These are phyloP conservation scores for Babesia ovata DNA, from an alignment of 169 alveolate genomes.

Conservation along the genomic window DNA sequence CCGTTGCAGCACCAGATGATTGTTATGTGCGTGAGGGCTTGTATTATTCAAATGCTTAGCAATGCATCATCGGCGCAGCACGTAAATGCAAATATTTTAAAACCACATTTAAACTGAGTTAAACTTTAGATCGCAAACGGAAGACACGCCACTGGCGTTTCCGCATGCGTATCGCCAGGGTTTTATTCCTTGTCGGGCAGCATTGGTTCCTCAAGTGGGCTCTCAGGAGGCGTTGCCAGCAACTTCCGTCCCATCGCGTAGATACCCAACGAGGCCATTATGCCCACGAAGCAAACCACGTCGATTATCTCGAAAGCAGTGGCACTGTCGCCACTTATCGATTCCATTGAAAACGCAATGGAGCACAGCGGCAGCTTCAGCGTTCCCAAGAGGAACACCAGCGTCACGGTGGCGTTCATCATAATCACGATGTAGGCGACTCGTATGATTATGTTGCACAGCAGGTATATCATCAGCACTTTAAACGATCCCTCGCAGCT, in stretches of 20 bases:
- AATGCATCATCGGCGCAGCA: too few species aligned
- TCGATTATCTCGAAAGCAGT: conserved; percentile 41
- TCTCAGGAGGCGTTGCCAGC: conserved; percentile 10
- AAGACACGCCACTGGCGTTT: conserved; percentile 6
- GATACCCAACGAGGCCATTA: conserved; percentile 39
- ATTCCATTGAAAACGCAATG: conserved; percentile 60
- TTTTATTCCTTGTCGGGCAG: conserved; percentile 29
- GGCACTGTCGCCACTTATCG: conserved; percentile 65
- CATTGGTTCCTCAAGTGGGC: conserved; percentile 55
- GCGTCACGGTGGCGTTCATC: conserved; percentile 67
- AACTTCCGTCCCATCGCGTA: conserved; percentile 59
- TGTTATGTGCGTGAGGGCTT: too few species aligned
- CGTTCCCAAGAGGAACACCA: conserved; percentile 57
- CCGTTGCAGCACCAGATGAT: too few species aligned
- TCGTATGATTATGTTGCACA: conserved; percentile 52
- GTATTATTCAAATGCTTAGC: too few species aligned
- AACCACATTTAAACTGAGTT: too few species aligned
- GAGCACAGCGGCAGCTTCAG: conserved; percentile 68
- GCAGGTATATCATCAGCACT: conserved; percentile 30
- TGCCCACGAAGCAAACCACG: conserved; percentile 60
- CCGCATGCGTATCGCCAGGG: conserved; percentile 1
- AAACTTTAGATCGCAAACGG: not conserved
- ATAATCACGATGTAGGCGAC: conserved; percentile 61
- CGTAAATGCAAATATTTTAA: too few species aligned
- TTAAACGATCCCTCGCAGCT: conserved; percentile 50